Percentiles rank a stretch among this genome's conserved stretches.
Evolutionary conservation across 495 filamentous ascomycete species (phyloP).

Genomic region (Chlorociboria aeruginascens): DNA sequence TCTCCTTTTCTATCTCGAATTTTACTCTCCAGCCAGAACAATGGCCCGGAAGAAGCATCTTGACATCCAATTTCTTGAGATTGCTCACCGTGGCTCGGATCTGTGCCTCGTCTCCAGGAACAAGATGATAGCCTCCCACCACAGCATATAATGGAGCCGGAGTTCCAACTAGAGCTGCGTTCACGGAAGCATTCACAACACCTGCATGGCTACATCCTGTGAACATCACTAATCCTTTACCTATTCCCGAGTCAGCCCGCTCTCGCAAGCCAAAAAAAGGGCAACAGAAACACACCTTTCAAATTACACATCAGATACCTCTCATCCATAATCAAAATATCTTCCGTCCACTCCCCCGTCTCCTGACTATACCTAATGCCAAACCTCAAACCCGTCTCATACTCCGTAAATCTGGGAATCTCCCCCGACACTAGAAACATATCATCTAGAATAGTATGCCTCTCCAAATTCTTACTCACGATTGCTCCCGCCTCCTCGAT

Average conservation of each 20-base stretch:
- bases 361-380: slow-evolving; percentile 35
- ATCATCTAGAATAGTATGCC: slow-evolving; percentile 40
- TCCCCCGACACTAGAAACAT: slow-evolving; percentile 46
- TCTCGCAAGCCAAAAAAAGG: not conserved
- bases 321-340: slow-evolving; percentile 45
- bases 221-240: slow-evolving; percentile 47
- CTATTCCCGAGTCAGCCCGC: slow-evolving; percentile 3
- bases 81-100: slow-evolving; percentile 37
- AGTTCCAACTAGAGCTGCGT: slow-evolving; percentile 31
- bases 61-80: slow-evolving; percentile 39
- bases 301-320: slow-evolving; percentile 46
- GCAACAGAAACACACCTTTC: slow-evolving; percentile 30
- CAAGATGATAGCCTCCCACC: slow-evolving; percentile 50
- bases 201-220: slow-evolving; percentile 52
- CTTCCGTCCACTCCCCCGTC: slow-evolving; percentile 38
- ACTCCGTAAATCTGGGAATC: slow-evolving; percentile 41
- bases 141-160: slow-evolving; percentile 40
- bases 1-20: slow-evolving; percentile 43
- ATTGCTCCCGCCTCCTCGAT: slow-evolving; percentile 34
- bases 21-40: slow-evolving; percentile 53
- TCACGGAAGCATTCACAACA: slow-evolving; percentile 42
- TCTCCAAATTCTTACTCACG: slow-evolving; percentile 30
- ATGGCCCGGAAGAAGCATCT: slow-evolving; percentile 45
- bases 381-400: slow-evolving; percentile 38
- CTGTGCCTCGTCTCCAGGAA: slow-evolving; percentile 31